Percentiles rank a stretch among this genome's conserved stretches.
Conservation (phyloP, 2,329 filamentous ascomycete genomes). For the Rachicladosporium sp. region DNA sequence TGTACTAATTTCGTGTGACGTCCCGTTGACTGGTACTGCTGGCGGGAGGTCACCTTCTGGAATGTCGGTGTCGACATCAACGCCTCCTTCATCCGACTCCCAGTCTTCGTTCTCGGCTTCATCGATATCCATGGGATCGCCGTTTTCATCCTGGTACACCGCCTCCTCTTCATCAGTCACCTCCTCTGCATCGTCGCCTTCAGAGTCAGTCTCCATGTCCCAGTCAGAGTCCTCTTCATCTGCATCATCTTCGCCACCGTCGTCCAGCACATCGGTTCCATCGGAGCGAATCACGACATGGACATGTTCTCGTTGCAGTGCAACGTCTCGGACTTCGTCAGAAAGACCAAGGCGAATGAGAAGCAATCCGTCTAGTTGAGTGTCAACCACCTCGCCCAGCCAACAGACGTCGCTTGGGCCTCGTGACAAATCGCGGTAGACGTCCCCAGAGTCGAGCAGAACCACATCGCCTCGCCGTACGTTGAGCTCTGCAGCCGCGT, state of each 20-base stretch:
- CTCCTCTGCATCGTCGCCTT: constrained; percentile 19
- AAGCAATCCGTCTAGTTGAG: constrained; percentile 39
- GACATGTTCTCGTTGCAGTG: constrained; percentile 36
- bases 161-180: constrained; percentile 18
- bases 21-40: no score
- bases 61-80: constrained; percentile 13
- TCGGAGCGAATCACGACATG: constrained; percentile 34
- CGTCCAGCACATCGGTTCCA: constrained; percentile 14
- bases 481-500: constrained; percentile 36
- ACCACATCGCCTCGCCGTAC: constrained; percentile 42
- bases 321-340: constrained; percentile 37
- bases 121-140: constrained; percentile 29
- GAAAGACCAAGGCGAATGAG: constrained; percentile 42
- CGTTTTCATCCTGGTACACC: constrained; percentile 32
- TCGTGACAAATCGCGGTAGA: constrained; percentile 15
- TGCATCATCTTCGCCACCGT: constrained; percentile 18
- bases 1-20: no score
- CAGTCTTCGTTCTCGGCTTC: constrained; percentile 33
- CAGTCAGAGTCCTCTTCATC: constrained; percentile 5
- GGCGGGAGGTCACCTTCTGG: constrained; percentile 3
- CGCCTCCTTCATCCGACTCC: constrained; percentile 22
- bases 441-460: constrained; percentile 23
- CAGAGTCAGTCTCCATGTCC: constrained; percentile 4
- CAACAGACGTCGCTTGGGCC: constrained; percentile 22
- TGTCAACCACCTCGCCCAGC: constrained; percentile 45